phyloP scores from a whole-genome alignment of 2,329 filamentous ascomycete genomes.

The Aspergillus fumigatiaffinis region DNA sequence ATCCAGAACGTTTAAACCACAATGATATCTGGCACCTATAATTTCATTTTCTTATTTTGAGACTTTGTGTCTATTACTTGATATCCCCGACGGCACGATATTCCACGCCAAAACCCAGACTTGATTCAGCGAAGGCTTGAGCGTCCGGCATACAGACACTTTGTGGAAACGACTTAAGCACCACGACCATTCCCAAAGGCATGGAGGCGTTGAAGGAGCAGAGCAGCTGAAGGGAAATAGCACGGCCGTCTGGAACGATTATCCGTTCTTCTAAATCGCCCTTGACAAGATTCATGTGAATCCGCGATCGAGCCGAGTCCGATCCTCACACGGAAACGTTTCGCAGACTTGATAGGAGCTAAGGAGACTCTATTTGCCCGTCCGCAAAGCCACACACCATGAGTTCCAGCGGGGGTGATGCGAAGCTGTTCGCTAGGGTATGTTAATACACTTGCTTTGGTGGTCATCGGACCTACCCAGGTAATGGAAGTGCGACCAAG shows the following conservation, averaged over 20 bases:
- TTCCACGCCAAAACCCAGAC: background rate
- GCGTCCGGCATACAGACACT: background rate
- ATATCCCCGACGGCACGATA: background rate
- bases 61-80: background rate
- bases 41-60: background rate
- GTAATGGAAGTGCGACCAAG: slow-evolving; percentile 3
- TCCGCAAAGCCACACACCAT: slow-evolving; percentile 39
- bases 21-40: background rate
- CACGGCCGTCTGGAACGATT: slow-evolving; percentile 6
- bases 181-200: slow-evolving; percentile 6
- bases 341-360: background rate
- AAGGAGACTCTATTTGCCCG: slow-evolving; percentile 4
- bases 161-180: background rate
- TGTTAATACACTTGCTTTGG: slow-evolving; percentile 38
- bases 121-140: background rate
- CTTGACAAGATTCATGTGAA: slow-evolving; percentile 17
- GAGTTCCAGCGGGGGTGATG: slow-evolving; percentile 78
- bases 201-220: slow-evolving; percentile 20
- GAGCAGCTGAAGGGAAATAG: slow-evolving; percentile 17
- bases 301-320: background rate
- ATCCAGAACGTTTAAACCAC: background rate
- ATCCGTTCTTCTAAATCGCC: slow-evolving; percentile 2
- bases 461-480: slow-evolving; percentile 7
- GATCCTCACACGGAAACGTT: background rate
- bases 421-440: slow-evolving; percentile 98